Percentiles rank a stretch among this genome's conserved stretches.
These are phyloP conservation scores for Mikania micrantha DNA, from an alignment of 129 eudicot genomes.

Conservation along the genomic window DNA sequence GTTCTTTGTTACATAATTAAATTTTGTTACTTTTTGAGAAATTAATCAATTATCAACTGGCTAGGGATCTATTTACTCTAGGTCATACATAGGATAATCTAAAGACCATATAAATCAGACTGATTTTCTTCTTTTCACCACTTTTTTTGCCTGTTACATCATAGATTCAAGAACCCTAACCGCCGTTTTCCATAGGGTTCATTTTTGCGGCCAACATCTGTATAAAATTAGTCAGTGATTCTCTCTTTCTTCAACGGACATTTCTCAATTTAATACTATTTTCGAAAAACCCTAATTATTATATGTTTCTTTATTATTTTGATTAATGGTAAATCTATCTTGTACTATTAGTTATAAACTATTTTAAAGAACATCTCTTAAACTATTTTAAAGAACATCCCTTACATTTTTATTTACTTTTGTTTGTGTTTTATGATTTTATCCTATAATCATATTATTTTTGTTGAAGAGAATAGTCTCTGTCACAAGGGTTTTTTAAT, in stretches of 20 bases:
- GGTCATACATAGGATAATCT: slow-evolving; percentile 36
- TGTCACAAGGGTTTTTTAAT: too few species aligned
- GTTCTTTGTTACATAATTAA: neutral
- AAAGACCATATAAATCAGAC: slow-evolving; percentile 10
- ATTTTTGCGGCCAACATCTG: slow-evolving; percentile 38
- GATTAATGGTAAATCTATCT: too few species aligned
- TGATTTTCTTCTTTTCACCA: neutral
- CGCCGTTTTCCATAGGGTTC: slow-evolving; percentile 31
- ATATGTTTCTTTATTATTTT: slow-evolving; percentile 15
- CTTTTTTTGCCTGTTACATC: slow-evolving; percentile 32
- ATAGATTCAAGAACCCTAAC: slow-evolving; percentile 35
- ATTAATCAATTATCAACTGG: slow-evolving; percentile 12
- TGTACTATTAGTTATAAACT: too few species aligned
- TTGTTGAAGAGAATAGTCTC: too few species aligned
- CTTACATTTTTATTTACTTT: too few species aligned
- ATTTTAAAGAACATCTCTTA: too few species aligned
- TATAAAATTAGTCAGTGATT: slow-evolving; percentile 25
- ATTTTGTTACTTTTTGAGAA: slow-evolving; percentile 10
- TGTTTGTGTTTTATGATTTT: too few species aligned
- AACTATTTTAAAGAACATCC: too few species aligned
- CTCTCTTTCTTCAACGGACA: neutral
- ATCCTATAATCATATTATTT: too few species aligned
- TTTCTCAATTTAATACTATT: neutral
- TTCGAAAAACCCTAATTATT: neutral
- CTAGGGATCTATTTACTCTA: slow-evolving; percentile 24